Conservation (phyloP, 345 rosid species). For the Eucalyptus decipiens region DNA sequence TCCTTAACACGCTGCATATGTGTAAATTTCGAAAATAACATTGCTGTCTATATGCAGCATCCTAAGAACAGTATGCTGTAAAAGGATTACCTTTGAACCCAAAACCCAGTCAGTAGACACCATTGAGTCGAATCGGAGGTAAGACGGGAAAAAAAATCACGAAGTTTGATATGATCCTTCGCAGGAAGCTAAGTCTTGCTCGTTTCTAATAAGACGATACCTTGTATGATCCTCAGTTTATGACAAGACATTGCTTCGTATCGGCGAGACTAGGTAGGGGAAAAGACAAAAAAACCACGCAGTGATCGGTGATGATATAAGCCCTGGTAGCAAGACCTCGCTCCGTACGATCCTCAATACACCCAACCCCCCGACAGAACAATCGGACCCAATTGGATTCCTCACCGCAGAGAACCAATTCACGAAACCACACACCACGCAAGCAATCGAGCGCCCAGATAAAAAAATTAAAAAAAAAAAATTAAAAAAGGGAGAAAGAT, state of each 20-base stretch:
- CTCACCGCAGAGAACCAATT: background rate
- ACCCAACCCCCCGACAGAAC: background rate
- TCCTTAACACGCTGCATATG: background rate
- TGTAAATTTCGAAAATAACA: background rate
- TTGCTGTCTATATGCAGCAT: background rate
- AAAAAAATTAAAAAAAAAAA: no score
- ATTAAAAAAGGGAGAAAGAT: background rate
- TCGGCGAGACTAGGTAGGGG: background rate
- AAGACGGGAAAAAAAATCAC: background rate
- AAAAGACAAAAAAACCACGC: background rate
- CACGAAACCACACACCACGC: background rate
- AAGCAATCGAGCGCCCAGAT: background rate
- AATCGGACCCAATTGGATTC: background rate
- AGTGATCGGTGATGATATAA: background rate
- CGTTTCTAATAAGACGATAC: background rate
- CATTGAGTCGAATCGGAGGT: background rate
- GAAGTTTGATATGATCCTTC: background rate
- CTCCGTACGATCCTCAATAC: background rate
- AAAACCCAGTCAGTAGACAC: background rate
- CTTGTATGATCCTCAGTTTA: background rate
- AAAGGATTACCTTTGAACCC: background rate
- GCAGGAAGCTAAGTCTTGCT: background rate
- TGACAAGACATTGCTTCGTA: background rate
- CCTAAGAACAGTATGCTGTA: background rate
- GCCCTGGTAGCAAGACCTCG: background rate